Percentiles rank a stretch among this genome's conserved stretches.
Conservation (phyloP, 768 basidiomycete genomes). For the Holtermanniella nyarrowii region DNA sequence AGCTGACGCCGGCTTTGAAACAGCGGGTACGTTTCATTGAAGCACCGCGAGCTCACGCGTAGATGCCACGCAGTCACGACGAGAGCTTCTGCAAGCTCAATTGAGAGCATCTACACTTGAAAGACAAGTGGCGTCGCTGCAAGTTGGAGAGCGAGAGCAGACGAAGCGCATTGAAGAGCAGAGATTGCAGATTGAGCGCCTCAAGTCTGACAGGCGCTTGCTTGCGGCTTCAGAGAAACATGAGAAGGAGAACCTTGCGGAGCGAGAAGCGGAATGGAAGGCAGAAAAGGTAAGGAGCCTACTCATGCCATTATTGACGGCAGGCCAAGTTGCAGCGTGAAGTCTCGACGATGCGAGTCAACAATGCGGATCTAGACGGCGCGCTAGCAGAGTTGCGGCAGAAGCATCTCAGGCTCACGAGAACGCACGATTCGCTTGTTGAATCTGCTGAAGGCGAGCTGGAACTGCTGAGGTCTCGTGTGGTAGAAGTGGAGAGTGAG, state of each 20-base stretch:
- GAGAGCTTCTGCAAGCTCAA: constrained; percentile 3
- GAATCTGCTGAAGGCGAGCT: constrained; percentile 11
- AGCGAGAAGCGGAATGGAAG: constrained; percentile 17
- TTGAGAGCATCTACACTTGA: constrained; percentile 7
- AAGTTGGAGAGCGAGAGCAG: constrained; percentile 5
- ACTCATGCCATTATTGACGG: not conserved
- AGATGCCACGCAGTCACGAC: not conserved
- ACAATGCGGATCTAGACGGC: not conserved
- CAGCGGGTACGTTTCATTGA: not conserved
- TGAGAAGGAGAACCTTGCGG: constrained; percentile 19
- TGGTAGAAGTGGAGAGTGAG: constrained; percentile 18
- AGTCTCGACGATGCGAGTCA: not conserved
- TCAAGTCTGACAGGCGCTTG: constrained; percentile 23
- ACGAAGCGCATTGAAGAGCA: constrained; percentile 14
- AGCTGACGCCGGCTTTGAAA: constrained; percentile 5
- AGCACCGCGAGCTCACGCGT: not conserved
- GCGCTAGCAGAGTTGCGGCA: constrained; percentile 9
- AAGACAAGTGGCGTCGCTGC: constrained; percentile 14
- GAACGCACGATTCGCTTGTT: constrained; percentile 3
- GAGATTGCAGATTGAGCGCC: constrained; percentile 19
- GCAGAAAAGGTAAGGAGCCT: constrained; percentile 22
- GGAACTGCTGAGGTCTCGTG: constrained; percentile 4
- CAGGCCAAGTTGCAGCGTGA: not conserved
- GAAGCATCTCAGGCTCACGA: constrained; percentile 3
- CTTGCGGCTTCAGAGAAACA: constrained; percentile 18